Percentiles rank a stretch among this genome's conserved stretches.
Conservation (phyloP, 257 asterid genomes). For the Scutellaria minor region DNA sequence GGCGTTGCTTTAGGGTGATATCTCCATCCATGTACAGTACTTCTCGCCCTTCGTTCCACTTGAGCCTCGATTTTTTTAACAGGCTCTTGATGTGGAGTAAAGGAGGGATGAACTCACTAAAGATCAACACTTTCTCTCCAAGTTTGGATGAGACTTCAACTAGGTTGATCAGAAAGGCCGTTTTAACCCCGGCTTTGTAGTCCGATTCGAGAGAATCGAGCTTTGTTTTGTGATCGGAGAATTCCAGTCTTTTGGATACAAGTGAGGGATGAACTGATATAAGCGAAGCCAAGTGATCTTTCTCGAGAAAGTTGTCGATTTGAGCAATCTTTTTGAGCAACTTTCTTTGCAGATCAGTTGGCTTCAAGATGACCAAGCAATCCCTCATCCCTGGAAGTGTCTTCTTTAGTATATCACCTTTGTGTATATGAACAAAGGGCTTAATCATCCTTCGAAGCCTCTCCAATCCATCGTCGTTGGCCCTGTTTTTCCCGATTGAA, state of each 20-base stretch:
- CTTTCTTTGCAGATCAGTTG: constrained; percentile 56
- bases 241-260: constrained; percentile 41
- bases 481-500: constrained; percentile 36
- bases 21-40: constrained; percentile 66
- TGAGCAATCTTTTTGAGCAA: constrained; percentile 33
- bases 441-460: constrained; percentile 55
- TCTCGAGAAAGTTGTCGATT: constrained; percentile 35
- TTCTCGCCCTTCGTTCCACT: constrained; percentile 68
- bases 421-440: constrained; percentile 69
- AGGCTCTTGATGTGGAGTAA: constrained; percentile 51
- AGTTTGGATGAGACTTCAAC: constrained; percentile 41
- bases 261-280: constrained; percentile 77
- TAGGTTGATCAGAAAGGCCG: constrained; percentile 57
- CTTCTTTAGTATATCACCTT: constrained; percentile 58
- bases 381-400: constrained; percentile 70
- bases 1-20: constrained; percentile 46
- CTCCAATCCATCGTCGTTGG: constrained; percentile 36
- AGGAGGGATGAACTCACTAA: constrained; percentile 61
- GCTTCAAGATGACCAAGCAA: constrained; percentile 50
- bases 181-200: constrained; percentile 65
- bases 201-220: constrained; percentile 35
- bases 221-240: constrained; percentile 21
- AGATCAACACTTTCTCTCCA: constrained; percentile 64
- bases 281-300: constrained; percentile 50
- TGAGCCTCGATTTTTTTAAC: constrained; percentile 40